Conservation (phyloP, 73 alveolate species). For the Symbiodinium pilosum region DNA sequence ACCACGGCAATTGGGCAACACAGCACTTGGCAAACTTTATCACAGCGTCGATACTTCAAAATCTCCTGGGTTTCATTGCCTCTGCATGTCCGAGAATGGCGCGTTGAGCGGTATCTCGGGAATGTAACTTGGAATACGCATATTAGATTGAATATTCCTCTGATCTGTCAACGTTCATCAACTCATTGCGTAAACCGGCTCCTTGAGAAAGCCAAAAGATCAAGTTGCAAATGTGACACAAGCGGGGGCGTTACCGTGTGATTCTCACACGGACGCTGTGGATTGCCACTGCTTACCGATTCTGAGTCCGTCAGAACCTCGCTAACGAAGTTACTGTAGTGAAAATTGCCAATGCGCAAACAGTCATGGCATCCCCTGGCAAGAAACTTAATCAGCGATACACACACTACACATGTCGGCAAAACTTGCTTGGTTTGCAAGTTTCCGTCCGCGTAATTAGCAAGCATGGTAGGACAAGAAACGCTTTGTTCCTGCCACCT, state of each 20-base stretch:
- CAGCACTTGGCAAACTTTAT: too few species aligned
- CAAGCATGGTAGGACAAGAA: neutral
- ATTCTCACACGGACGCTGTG: neutral
- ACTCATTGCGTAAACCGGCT: neutral
- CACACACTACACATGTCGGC: neutral
- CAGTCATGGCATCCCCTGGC: too few species aligned
- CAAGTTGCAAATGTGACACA: neutral
- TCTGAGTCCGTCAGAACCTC: too few species aligned
- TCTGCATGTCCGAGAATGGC: constrained; percentile 3
- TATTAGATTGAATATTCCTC: too few species aligned
- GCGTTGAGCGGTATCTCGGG: neutral
- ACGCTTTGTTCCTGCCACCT: constrained; percentile 10
- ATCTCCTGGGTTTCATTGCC: neutral
- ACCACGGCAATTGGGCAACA: too few species aligned
- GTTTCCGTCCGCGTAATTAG: neutral
- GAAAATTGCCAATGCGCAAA: too few species aligned
- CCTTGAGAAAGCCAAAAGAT: neutral
- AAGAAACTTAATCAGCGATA: too few species aligned
- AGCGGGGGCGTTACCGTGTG: neutral
- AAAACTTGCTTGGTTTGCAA: neutral
- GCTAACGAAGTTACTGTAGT: too few species aligned
- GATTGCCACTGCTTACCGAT: neutral
- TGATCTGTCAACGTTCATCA: neutral
- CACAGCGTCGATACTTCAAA: neutral
- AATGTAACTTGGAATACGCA: neutral